A percentile compares a stretch with the other conserved stretches of the same genome.
Evolutionary conservation across 116 monocot genomes (phyloP).

Genomic region (Cymodocea nodosa): DNA sequence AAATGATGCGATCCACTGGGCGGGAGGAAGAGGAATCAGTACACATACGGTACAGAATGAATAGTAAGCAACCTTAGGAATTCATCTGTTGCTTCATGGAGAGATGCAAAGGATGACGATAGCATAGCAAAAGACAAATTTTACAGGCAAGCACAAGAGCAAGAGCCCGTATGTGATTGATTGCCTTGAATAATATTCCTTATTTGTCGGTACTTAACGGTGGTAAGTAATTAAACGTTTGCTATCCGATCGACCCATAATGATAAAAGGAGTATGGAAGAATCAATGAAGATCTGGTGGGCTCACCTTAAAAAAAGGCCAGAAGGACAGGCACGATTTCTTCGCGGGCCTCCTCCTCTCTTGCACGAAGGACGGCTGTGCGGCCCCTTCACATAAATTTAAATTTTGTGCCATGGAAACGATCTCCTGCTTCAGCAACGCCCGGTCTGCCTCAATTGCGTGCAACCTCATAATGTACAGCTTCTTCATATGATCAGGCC

Average conservation of each 20-base stretch:
- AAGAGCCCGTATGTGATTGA: too few species aligned
- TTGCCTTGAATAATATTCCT: too few species aligned
- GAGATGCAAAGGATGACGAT: too few species aligned
- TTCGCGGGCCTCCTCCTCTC: slow-evolving; percentile 28
- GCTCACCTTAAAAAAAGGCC: slow-evolving; percentile 39
- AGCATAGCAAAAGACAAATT: too few species aligned
- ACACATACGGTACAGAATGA: too few species aligned
- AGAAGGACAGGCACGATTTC: slow-evolving; percentile 22
- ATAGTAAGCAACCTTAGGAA: background rate
- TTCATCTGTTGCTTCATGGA: background rate
- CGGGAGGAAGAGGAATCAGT: slow-evolving; percentile 9
- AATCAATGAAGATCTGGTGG: too few species aligned
- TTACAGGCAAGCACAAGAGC: too few species aligned
- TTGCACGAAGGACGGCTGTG: background rate
- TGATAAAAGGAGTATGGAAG: too few species aligned
- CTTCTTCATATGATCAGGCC: slow-evolving; percentile 57
- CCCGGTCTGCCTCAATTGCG: slow-evolving; percentile 81
- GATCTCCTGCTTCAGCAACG: slow-evolving; percentile 70
- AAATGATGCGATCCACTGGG: slow-evolving; percentile 48
- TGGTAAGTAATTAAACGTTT: too few species aligned
- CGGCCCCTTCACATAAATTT: slow-evolving; percentile 38
- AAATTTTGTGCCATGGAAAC: slow-evolving; percentile 75
- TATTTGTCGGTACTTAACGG: too few species aligned
- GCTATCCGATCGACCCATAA: too few species aligned
- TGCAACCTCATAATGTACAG: slow-evolving; percentile 66